Base-by-base conservation (phyloP, 2,329 filamentous ascomycete genomes). In the Paradendryphiella salina region DNA sequence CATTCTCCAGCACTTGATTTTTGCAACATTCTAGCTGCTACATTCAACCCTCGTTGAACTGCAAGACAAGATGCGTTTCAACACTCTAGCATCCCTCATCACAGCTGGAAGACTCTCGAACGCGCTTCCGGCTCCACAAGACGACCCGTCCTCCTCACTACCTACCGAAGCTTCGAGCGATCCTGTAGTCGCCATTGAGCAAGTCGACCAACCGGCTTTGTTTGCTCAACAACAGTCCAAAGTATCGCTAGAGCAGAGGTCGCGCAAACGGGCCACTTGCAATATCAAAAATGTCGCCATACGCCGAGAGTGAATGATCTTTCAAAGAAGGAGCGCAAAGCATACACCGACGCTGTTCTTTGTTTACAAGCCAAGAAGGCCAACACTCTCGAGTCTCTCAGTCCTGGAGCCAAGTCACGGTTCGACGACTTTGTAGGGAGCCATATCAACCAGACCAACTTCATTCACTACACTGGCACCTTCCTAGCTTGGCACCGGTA, bases 401-500 rank as follows among this genome's bases (percentile, higher is more conserved):
- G 65, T 2, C 57, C 71, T 4, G 72, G 71, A 44, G 70, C 63
- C 1, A 64, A 61, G 32, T 66, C 62, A 26, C 61, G 72, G 9
- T 72, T 69, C 42, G 72, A 74, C 48, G 71, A 73, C 42, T 73
- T 70, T 46, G 68, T 73, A 3, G 70, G 64, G 8, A 71, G 65
- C n/a, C 70, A 73, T 48, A 68, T 73, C 57, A 66, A 69, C 35
- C 64, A 72, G 36, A 73, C 71, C 2, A 7, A 63, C 10, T 59
- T 46, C 1, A 73, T 73, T 17, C 71, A 73, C 37, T 70, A 67
- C 36, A 72, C 70, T 5, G 70, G 70, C 38, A 60, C 60, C 9
- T 63, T 61, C 43, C 48, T 63, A 5, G 54, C 52, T 20, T 76
- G 75, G 74, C 75, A 77, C 52, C 65, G 75, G 11, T 72, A 76